Evolutionary conservation across 306 rosid species (phyloP).

Genomic region (Leucaena leucocephala): DNA sequence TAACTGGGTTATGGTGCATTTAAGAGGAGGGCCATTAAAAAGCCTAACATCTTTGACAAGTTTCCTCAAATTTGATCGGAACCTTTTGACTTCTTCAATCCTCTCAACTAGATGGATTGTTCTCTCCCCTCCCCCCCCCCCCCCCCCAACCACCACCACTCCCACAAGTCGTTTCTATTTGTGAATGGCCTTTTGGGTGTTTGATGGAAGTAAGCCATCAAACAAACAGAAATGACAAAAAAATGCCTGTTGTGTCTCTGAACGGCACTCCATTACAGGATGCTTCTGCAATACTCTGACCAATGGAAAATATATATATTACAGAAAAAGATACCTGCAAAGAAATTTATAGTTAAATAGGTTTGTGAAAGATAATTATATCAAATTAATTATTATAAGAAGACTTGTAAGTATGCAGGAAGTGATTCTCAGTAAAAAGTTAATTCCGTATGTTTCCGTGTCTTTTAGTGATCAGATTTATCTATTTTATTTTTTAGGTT

Average conservation of each 20-base stretch:
- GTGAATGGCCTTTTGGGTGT: conserved; percentile 26
- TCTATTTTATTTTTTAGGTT: background rate
- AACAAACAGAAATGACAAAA: conserved; percentile 47
- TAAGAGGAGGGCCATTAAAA: conserved; percentile 24
- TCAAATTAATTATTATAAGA: background rate
- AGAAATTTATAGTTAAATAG: background rate
- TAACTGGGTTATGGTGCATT: background rate
- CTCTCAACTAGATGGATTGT: conserved; percentile 18
- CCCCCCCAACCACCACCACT: no score
- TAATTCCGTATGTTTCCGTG: background rate
- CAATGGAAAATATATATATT: background rate
- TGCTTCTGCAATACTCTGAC: conserved; percentile 34
- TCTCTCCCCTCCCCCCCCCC: no score
- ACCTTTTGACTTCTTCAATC: conserved; percentile 46
- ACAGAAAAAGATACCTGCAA: background rate
- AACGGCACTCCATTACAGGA: conserved; percentile 37
- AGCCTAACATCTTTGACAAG: conserved; percentile 51
- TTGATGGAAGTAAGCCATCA: conserved; percentile 42
- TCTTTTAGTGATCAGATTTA: background rate
- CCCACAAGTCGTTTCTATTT: conserved; percentile 30
- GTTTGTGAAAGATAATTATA: background rate
- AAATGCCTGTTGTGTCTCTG: conserved; percentile 21
- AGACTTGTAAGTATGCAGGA: background rate
- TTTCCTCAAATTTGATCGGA: conserved; percentile 27
- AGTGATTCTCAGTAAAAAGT: background rate